Conservation (phyloP, 2,329 filamentous ascomycete genomes). For the Xylariaceae sp. region DNA sequence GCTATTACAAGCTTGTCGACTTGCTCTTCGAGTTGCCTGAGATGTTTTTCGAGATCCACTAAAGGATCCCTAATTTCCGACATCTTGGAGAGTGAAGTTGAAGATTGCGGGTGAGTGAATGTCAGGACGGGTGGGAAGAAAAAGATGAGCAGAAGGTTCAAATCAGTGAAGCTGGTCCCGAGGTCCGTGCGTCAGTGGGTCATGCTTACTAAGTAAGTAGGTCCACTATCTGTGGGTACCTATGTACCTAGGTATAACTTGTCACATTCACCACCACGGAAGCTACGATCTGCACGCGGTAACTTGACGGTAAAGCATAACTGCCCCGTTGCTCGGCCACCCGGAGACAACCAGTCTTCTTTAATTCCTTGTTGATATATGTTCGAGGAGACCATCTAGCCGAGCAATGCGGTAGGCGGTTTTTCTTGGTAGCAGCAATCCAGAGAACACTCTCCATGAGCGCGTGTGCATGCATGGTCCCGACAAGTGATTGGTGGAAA, state of each 20-base stretch:
- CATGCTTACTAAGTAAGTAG: background rate
- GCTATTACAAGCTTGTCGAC: conserved; percentile 69
- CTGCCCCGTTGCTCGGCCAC: no score
- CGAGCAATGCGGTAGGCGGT: no score
- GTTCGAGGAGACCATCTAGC: no score
- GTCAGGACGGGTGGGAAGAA: background rate
- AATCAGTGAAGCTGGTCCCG: background rate
- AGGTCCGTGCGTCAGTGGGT: background rate
- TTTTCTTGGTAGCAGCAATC: no score
- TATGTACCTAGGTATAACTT: no score
- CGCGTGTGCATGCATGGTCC: background rate
- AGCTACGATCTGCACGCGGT: no score
- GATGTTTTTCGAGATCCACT: conserved; percentile 68
- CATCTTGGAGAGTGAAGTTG: conserved; percentile 13
- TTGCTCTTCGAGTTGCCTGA: conserved; percentile 69
- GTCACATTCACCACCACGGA: no score
- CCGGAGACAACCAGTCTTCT: no score
- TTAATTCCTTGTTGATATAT: no score
- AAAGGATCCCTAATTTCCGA: conserved; percentile 47
- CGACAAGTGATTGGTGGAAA: conserved; percentile 19
- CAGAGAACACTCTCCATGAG: background rate
- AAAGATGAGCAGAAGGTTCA: background rate
- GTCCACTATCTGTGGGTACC: no score
- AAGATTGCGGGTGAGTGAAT: background rate
- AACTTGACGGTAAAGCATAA: no score